Conservation (phyloP, 805 yeast species). For the Kuraishia capsulata region DNA sequence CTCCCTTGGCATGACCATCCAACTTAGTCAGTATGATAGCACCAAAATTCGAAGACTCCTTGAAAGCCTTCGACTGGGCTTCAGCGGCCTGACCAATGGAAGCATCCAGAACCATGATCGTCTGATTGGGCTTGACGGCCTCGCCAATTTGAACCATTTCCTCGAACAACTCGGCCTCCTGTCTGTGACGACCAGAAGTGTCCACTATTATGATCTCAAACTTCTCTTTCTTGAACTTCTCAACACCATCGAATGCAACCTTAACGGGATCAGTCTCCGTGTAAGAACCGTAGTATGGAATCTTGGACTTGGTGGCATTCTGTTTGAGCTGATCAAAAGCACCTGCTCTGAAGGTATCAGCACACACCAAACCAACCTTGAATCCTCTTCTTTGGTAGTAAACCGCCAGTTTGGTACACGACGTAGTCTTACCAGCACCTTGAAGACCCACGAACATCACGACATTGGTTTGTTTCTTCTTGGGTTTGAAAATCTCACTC, state of each 20-base stretch:
- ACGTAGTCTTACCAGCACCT: constrained; percentile 98
- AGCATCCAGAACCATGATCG: constrained; percentile 96
- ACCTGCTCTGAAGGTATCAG: constrained; percentile 99
- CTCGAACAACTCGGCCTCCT: constrained; percentile 81
- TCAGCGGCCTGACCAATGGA: constrained; percentile 98
- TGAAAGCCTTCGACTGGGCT: constrained; percentile 87
- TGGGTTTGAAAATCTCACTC: constrained; percentile 55
- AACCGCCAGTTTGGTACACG: constrained; percentile 94
- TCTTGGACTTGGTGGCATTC: constrained; percentile 90
- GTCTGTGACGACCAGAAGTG: constrained; percentile 97
- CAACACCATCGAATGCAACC: constrained; percentile 88
- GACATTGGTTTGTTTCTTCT: constrained; percentile 69
- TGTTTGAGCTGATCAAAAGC: constrained; percentile 98
- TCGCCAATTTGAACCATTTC: constrained; percentile 93
- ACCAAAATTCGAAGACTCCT: constrained; percentile 88
- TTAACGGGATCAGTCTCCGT: constrained; percentile 93
- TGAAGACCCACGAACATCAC: constrained; percentile 98
- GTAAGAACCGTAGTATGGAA: constrained; percentile 92
- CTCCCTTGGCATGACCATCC: constrained; percentile 99
- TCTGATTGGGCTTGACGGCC: constrained; percentile 87
- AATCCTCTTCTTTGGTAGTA: constrained; percentile 89
- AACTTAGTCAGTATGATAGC: constrained; percentile 89
- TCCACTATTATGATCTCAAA: constrained; percentile 93
- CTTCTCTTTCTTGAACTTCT: constrained; percentile 80
- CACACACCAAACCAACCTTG: constrained; percentile 95